Percentiles rank a stretch among this genome's conserved stretches.
Evolutionary conservation across 2,329 filamentous ascomycete species (phyloP).

Genomic region (Coniella vitis): DNA sequence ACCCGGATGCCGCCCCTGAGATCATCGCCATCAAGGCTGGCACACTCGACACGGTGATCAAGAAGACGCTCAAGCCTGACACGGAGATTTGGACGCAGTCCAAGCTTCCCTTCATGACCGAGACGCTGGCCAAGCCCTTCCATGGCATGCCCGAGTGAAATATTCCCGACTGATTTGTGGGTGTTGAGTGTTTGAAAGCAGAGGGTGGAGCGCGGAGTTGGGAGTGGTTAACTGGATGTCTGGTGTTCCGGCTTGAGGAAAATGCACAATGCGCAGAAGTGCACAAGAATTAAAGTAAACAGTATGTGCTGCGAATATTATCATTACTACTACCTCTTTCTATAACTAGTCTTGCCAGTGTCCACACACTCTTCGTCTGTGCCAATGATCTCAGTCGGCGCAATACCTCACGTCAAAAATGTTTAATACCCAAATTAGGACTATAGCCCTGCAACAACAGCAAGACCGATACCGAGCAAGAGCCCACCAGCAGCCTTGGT

Average conservation of each 20-base stretch:
- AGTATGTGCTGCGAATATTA: constrained; percentile 1
- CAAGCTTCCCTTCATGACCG: constrained; percentile 65
- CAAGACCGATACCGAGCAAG: background rate
- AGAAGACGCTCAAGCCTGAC: constrained; percentile 61
- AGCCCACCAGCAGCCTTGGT: background rate
- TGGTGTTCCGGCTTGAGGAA: background rate
- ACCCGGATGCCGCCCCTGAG: constrained; percentile 61
- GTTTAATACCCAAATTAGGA: too few relatives aligned
- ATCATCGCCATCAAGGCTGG: constrained; percentile 66
- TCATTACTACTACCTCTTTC: background rate
- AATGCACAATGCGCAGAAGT: background rate
- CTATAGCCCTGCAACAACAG: background rate
- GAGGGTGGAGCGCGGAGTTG: background rate
- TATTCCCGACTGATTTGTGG: background rate
- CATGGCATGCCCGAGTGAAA: constrained; percentile 54
- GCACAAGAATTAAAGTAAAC: background rate
- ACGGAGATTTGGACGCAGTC: constrained; percentile 64
- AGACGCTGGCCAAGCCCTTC: constrained; percentile 57
- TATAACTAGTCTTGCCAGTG: too few relatives aligned
- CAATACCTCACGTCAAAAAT: too few relatives aligned
- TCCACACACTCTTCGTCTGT: too few relatives aligned
- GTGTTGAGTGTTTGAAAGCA: background rate
- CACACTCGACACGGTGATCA: constrained; percentile 55
- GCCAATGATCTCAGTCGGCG: too few relatives aligned
- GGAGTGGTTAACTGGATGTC: background rate